Evolutionary conservation across 495 filamentous ascomycete species (phyloP).

Genomic region (Podospora conica): DNA sequence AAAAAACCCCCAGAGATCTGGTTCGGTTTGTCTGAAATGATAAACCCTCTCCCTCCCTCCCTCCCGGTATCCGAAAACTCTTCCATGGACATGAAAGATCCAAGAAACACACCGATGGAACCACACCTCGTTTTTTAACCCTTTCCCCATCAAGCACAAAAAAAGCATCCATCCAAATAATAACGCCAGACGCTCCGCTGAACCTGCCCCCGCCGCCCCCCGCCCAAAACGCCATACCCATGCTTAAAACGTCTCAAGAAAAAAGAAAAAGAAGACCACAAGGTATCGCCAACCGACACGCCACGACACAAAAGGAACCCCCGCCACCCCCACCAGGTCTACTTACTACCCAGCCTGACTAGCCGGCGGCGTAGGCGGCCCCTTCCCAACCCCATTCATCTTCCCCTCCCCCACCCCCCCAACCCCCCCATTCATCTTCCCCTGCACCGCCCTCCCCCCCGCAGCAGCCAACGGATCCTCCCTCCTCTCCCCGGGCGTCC

Average conservation of each 20-base stretch:
- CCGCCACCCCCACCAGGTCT: neutral
- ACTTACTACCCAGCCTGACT: neutral
- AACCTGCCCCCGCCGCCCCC: too few species aligned
- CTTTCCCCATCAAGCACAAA: neutral
- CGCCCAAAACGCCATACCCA: neutral
- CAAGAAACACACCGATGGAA: too few species aligned
- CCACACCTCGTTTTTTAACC: neutral
- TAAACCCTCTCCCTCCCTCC: too few species aligned
- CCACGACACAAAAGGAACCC: neutral
- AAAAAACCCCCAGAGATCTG: too few species aligned
- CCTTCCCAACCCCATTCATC: neutral
- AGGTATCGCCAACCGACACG: neutral
- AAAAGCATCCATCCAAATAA: neutral
- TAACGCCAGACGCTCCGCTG: neutral
- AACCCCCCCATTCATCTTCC: neutral
- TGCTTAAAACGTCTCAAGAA: neutral
- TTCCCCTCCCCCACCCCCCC: neutral
- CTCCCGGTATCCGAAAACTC: neutral
- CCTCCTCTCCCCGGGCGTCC: constrained; percentile 8
- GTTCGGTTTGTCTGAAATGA: too few species aligned
- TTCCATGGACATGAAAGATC: neutral
- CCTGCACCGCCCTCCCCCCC: neutral
- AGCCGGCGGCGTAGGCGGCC: neutral
- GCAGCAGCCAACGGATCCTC: constrained; percentile 10
- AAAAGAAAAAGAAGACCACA: too few species aligned